These are phyloP conservation scores for Hypoxylon sp. DNA, from an alignment of 2,329 filamentous ascomycete genomes.

Conservation along the genomic window DNA sequence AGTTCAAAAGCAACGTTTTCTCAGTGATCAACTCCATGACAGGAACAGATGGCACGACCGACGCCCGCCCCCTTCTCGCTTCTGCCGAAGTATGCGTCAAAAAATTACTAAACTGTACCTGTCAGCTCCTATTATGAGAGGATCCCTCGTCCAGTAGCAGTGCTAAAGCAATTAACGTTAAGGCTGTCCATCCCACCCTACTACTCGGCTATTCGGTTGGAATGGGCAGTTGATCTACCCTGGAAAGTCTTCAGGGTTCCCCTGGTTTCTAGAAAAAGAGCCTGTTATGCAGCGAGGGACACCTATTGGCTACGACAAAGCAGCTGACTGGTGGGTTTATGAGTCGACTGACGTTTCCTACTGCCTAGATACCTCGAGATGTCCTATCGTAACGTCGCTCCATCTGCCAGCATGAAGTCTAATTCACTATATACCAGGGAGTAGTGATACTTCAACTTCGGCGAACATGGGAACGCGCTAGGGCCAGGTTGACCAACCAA, in stretches of 20 bases:
- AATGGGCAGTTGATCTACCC: conserved; percentile 38
- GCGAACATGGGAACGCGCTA: conserved; percentile 19
- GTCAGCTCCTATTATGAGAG: conserved; percentile 23
- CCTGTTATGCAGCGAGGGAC: conserved; percentile 20
- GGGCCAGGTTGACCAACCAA: conserved; percentile 27
- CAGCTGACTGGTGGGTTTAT: conserved; percentile 33
- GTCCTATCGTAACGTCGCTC: conserved; percentile 42
- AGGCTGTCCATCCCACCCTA: conserved; percentile 39
- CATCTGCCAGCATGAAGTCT: conserved; percentile 33
- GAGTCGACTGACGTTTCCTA: conserved; percentile 38
- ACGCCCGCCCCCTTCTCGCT: conserved; percentile 32
- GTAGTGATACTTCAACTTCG: conserved; percentile 27
- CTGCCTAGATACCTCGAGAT: conserved; percentile 40
- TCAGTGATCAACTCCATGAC: conserved; percentile 35
- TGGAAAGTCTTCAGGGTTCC: conserved; percentile 31
- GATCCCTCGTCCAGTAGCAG: conserved; percentile 18
- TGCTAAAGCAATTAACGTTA: conserved; percentile 36
- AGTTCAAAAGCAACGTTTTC: conserved; percentile 44
- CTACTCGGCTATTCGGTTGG: conserved; percentile 40
- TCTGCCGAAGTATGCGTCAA: conserved; percentile 44
- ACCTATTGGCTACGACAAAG: conserved; percentile 40
- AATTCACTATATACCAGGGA: conserved; percentile 33
- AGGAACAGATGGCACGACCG: conserved; percentile 40
- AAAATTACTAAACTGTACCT: conserved; percentile 33
- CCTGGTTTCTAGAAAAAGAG: conserved; percentile 40